Base-by-base conservation (phyloP, 306 rosid genomes). In the Crataegus laevigata region DNA sequence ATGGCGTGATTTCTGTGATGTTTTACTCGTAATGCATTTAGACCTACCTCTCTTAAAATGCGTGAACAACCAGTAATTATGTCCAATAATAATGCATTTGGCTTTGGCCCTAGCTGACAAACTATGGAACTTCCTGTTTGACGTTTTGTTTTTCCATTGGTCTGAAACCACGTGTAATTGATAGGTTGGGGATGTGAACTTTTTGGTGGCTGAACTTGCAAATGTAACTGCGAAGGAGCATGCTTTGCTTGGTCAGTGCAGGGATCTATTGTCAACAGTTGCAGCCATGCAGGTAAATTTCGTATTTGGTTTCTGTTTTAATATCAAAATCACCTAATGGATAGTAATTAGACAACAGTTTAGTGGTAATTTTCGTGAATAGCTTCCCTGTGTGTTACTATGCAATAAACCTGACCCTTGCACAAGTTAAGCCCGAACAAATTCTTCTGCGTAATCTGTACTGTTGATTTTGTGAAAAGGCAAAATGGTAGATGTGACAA, bases 231-330 rank as follows among this genome's bases (percentile, higher is more conserved):
- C 87, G 19, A 84, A 88, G 84, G 99, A 94, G 90, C 91, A 80
- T 52, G 86, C 79, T 79, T 74, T 92, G 87, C 99, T 94, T 77
- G 84, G 89, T 40, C 89, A 92, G 74, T 86, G 96, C 92, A 87
- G 77, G 65, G 81, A 87, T 66, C 82, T 91, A 22, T 78, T 91
- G 82, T 94, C 98, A 51, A 78, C 83, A 72, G 82, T 87, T 69
- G 84, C 89, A 77, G 79, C 91, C 72, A 66, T 90, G 86, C 94
- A 94, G 94, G 98, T 90, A 84, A 81, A 13, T 71, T 72, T 71
- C 61, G 52, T 64, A 52, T 70, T 26, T 22, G 7, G 42, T n/a
- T 60, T 81, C 36, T 18, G 78, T 66, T 77, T 81, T 51, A 64
- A 55, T 29, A 67, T 10, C 19, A 7, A 55, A 29, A 14, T 19